Percentiles rank a stretch among this genome's conserved stretches.
Conservation (phyloP, 129 eudicot genomes). For the Pittosporum tobira region DNA sequence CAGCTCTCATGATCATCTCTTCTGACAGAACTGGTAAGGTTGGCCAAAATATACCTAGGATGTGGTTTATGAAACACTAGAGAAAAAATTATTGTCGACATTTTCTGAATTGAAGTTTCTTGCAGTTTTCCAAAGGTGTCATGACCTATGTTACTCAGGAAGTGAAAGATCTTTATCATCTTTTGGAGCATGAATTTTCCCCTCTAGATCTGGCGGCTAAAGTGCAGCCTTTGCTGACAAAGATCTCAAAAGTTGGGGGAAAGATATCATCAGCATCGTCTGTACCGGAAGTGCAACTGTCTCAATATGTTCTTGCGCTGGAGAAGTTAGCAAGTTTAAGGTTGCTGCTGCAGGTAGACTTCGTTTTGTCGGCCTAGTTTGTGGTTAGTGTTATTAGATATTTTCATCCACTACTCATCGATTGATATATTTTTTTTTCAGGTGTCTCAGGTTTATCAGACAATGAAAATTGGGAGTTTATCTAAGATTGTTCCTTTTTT, state of each 20-base stretch:
- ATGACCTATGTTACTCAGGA: slow-evolving; percentile 78
- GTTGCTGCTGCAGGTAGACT: slow-evolving; percentile 64
- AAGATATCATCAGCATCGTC: slow-evolving; percentile 69
- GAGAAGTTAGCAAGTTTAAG: slow-evolving; percentile 72
- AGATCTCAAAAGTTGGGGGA: slow-evolving; percentile 67
- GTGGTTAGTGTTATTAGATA: neutral
- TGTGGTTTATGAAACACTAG: neutral
- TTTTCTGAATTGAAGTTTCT: slow-evolving; percentile 1
- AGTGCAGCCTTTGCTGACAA: slow-evolving; percentile 55
- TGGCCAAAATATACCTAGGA: too few species aligned
- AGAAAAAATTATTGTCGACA: neutral
- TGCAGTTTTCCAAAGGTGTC: slow-evolving; percentile 73
- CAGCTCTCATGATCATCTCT: slow-evolving; percentile 80
- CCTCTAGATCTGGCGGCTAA: slow-evolving; percentile 57
- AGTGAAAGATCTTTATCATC: slow-evolving; percentile 70
- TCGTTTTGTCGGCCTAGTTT: neutral
- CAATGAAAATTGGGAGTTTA: slow-evolving; percentile 54
- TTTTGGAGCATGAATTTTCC: slow-evolving; percentile 65
- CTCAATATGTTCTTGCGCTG: slow-evolving; percentile 53
- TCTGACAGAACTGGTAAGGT: slow-evolving; percentile 59
- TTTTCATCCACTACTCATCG: neutral
- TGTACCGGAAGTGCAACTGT: slow-evolving; percentile 68
- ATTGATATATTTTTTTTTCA: slow-evolving; percentile 11
- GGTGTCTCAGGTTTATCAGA: slow-evolving; percentile 70
- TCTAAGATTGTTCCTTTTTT: slow-evolving; percentile 69